Conservation (phyloP, 2,329 filamentous ascomycete genomes). For the Exserohilum rostratum region DNA sequence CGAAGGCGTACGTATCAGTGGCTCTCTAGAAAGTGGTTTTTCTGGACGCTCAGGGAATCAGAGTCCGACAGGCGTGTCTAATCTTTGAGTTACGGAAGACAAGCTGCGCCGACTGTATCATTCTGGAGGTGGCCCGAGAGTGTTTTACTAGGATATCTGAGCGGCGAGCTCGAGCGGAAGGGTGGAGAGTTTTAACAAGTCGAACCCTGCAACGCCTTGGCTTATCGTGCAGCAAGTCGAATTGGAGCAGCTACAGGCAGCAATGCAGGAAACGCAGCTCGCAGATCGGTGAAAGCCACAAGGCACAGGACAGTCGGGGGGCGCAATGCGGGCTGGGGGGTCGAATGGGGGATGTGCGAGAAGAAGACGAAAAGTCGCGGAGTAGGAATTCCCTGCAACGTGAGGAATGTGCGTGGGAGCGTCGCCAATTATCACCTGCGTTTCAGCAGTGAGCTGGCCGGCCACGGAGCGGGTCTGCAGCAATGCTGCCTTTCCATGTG, state of each 20-base stretch:
- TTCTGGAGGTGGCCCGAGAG: conserved; percentile 45
- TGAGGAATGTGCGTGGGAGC: conserved; percentile 37
- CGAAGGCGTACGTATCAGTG: conserved; percentile 38
- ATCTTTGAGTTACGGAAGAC: conserved; percentile 41
- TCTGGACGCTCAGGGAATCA: conserved; percentile 41
- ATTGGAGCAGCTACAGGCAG: conserved; percentile 44
- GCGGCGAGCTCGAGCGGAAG: conserved; percentile 42
- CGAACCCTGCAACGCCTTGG: conserved; percentile 48
- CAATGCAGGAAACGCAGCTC: conserved; percentile 48
- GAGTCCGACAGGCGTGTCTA: conserved; percentile 39
- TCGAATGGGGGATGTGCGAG: conserved; percentile 37
- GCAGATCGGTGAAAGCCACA: conserved; percentile 44
- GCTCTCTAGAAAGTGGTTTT: conserved; percentile 22
- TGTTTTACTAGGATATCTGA: conserved; percentile 40
- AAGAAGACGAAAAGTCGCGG: conserved; percentile 34
- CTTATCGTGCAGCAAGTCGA: conserved; percentile 45
- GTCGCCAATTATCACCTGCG: conserved; percentile 47
- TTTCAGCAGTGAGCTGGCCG: conserved; percentile 45
- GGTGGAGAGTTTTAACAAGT: conserved; percentile 46
- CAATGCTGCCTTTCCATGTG: conserved; percentile 39
- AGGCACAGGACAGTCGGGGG: conserved; percentile 38
- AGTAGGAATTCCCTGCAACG: conserved; percentile 43
- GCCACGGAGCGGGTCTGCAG: conserved; percentile 46
- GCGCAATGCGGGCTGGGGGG: conserved; percentile 30
- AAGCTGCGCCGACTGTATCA: conserved; percentile 49